Base-by-base conservation (phyloP, 306 rosid species). In the Corylus heterophylla region DNA sequence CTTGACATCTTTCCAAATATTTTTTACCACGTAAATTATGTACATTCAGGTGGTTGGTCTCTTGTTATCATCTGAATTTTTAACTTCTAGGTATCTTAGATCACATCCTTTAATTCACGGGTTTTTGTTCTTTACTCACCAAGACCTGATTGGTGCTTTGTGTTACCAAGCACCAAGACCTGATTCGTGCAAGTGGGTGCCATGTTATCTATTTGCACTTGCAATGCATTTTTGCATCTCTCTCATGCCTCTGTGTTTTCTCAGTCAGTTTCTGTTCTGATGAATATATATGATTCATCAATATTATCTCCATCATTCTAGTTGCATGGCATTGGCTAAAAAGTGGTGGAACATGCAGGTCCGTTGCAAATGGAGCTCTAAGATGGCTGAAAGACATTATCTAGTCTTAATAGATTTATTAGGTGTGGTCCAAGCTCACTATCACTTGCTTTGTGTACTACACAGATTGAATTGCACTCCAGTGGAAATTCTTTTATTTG, bases 321-420 rank as follows among this genome's bases (percentile, higher is more conserved):
- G 62, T 18, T 70, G 18, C 76, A 61, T 35, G 71, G 75, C 58
- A 49, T 67, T 74, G 82, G 71, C 78, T 16, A 7, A 56, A 75
- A 61, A 58, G 48, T 31, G 61, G 12, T 71, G 63, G 47, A 70
- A 82, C 75, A 68, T 77, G 86, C 93, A 92, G 98, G 86, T 89
- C 93, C 47, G 88, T 91, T 54, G 92, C 98, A 71, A 87, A 88
- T 77, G 97, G 94, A 80, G 97, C 96, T 71, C 81, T 95, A 50
- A 92, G 89, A 87, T 95, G 98, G 98, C 86, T 95, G 78, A 95
- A 90, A 80, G 98, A 95, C 80, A 95, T 92, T 77, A 91, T 95
- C 48, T 95, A 93, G 89, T 20, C 50, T 47, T 74, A 25, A 73
- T 76, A 37, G 59, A 13, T 52, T 76, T 54, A 44, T 61, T 48